Evolutionary conservation across 176 grass and related monocot genomes (phyloP).

Genomic region (Triticum turgidum): DNA sequence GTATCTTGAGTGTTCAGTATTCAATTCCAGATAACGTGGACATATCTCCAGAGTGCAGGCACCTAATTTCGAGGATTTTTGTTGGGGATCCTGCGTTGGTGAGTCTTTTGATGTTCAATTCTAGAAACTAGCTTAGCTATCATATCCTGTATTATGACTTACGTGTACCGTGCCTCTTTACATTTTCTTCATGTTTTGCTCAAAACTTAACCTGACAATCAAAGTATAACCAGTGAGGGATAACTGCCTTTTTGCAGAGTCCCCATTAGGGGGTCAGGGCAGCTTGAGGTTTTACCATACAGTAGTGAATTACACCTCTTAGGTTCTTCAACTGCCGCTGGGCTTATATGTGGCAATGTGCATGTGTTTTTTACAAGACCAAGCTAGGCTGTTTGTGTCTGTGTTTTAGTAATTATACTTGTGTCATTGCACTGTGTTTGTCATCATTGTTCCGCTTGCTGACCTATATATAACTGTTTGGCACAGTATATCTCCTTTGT

Average conservation of each 20-base stretch:
- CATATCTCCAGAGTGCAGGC: conserved; percentile 64
- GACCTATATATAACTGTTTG: neutral
- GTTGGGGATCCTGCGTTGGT: conserved; percentile 65
- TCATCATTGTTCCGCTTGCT: neutral
- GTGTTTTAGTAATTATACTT: neutral
- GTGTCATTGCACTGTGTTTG: neutral
- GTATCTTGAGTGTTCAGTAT: conserved; percentile 75
- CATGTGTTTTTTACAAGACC: neutral
- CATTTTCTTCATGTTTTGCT: neutral
- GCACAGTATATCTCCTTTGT: too few relatives aligned
- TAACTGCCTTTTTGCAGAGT: neutral
- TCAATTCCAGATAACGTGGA: conserved; percentile 73
- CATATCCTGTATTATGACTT: neutral
- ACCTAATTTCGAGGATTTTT: conserved; percentile 69
- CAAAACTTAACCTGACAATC: neutral
- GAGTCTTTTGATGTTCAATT: conserved; percentile 25
- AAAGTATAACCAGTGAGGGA: neutral
- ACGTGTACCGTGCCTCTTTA: neutral
- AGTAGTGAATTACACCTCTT: neutral
- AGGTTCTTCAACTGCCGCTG: neutral
- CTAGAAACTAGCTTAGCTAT: neutral
- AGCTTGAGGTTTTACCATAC: neutral
- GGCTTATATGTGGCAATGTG: neutral
- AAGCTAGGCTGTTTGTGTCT: neutral
- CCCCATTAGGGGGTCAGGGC: neutral